phyloP scores from a whole-genome alignment of 495 filamentous ascomycete species.

The Neurospora sp. region DNA sequence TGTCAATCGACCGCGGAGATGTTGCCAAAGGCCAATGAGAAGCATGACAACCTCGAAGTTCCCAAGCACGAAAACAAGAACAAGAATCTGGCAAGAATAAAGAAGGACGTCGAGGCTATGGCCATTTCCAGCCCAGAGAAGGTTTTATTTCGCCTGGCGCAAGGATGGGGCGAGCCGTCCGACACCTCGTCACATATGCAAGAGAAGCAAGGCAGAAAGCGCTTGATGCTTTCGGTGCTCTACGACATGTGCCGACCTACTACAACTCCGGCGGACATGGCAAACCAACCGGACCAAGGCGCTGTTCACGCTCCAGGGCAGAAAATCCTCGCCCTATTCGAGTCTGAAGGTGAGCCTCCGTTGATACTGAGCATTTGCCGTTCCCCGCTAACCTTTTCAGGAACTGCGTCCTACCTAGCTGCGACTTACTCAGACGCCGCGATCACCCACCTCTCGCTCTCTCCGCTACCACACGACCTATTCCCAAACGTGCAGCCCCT shows the following conservation, averaged over 20 bases:
- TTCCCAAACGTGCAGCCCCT: conserved; percentile 32
- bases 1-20: conserved; percentile 7
- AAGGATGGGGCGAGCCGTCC: conserved; percentile 27
- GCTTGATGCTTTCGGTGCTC: conserved; percentile 35
- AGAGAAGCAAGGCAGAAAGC: conserved; percentile 30
- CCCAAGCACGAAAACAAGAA: background rate
- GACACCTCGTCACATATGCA: conserved; percentile 27
- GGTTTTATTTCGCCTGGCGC: conserved; percentile 34
- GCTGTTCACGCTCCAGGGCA: background rate
- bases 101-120: conserved; percentile 35
- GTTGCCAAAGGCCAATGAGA: background rate
- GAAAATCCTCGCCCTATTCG: conserved; percentile 32
- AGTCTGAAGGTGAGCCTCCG: conserved; percentile 26
- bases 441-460: conserved; percentile 27
- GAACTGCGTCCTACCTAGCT: conserved; percentile 33
- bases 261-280: background rate
- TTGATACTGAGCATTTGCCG: background rate
- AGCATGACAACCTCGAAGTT: background rate
- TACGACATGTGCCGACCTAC: conserved; percentile 6
- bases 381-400: conserved; percentile 19
- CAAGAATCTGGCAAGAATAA: conserved; percentile 18
- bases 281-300: background rate
- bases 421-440: conserved; percentile 18
- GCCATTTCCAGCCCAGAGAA: conserved; percentile 31
- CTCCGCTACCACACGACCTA: conserved; percentile 21